These are phyloP conservation scores for Diaporthe vexans DNA, from an alignment of 2,329 filamentous ascomycete species.

Conservation along the genomic window DNA sequence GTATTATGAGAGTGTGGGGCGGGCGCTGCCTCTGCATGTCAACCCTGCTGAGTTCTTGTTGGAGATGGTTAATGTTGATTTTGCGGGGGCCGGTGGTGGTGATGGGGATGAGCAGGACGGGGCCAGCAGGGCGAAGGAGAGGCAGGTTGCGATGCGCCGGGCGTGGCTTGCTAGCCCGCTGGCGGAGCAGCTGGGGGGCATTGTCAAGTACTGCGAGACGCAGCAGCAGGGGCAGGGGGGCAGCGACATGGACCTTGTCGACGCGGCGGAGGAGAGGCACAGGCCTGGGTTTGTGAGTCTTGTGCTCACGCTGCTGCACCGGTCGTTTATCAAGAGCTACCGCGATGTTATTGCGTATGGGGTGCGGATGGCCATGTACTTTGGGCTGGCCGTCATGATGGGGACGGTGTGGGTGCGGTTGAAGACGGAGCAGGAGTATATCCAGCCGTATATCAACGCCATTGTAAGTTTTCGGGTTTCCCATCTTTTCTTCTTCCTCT, in stretches of 20 bases:
- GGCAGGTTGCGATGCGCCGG: slow-evolving; percentile 66
- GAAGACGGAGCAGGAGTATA: slow-evolving; percentile 75
- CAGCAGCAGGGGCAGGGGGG: slow-evolving; percentile 45
- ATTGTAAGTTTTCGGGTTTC: slow-evolving; percentile 71
- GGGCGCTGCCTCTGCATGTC: slow-evolving; percentile 75
- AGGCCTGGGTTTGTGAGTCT: slow-evolving; percentile 64
- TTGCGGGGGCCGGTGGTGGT: slow-evolving; percentile 63
- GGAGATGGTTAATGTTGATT: slow-evolving; percentile 84
- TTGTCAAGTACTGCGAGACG: slow-evolving; percentile 47
- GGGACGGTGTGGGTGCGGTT: slow-evolving; percentile 89
- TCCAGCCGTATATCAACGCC: slow-evolving; percentile 86
- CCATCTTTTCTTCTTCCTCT: no score
- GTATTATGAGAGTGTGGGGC: slow-evolving; percentile 75
- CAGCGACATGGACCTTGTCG: slow-evolving; percentile 37
- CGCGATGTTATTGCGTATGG: slow-evolving; percentile 88
- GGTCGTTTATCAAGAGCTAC: slow-evolving; percentile 86
- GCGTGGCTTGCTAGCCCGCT: slow-evolving; percentile 66
- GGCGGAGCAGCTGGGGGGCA: slow-evolving; percentile 43
- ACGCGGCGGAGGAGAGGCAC: slow-evolving; percentile 47
- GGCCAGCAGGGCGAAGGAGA: slow-evolving; percentile 47
- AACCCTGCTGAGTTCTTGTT: slow-evolving; percentile 88
- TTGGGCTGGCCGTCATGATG: slow-evolving; percentile 85
- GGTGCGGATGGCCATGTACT: slow-evolving; percentile 86
- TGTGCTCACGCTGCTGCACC: slow-evolving; percentile 77
- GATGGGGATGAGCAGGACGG: neutral